phyloP scores from a whole-genome alignment of 78 protist genomes.

The Dictyostelium brefeldianum region DNA sequence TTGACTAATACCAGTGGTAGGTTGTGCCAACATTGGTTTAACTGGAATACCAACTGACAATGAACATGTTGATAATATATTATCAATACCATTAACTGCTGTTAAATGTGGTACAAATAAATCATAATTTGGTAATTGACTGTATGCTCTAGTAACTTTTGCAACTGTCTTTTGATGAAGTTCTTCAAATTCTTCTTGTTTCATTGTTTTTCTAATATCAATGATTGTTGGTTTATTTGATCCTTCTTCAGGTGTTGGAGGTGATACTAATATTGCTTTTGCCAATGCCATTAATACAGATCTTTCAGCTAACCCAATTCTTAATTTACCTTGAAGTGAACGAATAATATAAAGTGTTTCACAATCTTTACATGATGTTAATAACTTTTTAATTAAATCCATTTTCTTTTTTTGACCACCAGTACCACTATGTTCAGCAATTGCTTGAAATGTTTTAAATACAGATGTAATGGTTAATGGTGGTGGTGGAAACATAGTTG shows the following conservation, averaged over 20 bases:
- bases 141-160: slow-evolving; percentile 52
- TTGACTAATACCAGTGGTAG: slow-evolving; percentile 91
- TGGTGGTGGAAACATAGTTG: slow-evolving; percentile 59
- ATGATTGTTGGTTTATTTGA: not conserved
- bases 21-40: slow-evolving; percentile 98
- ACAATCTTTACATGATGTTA: slow-evolving; percentile 84
- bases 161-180: not conserved
- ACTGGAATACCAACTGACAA: slow-evolving; percentile 95
- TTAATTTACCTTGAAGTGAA: slow-evolving; percentile 92
- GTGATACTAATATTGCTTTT: slow-evolving; percentile 87
- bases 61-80: slow-evolving; percentile 39
- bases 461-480: slow-evolving; percentile 85
- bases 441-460: slow-evolving; percentile 25
- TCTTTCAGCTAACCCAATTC: slow-evolving; percentile 97
- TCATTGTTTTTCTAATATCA: slow-evolving; percentile 31
- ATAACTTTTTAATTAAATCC: slow-evolving; percentile 81
- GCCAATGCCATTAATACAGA: slow-evolving; percentile 96
- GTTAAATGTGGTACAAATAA: slow-evolving; percentile 83
- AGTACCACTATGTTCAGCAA: slow-evolving; percentile 82
- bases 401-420: slow-evolving; percentile 66
- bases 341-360: slow-evolving; percentile 88
- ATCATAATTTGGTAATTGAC: slow-evolving; percentile 92
- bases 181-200: slow-evolving; percentile 63
- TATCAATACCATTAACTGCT: slow-evolving; percentile 38
- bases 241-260: not conserved